phyloP scores from a whole-genome alignment of 768 basidiomycete species.

The Lanmaoa pseudosensibilis region DNA sequence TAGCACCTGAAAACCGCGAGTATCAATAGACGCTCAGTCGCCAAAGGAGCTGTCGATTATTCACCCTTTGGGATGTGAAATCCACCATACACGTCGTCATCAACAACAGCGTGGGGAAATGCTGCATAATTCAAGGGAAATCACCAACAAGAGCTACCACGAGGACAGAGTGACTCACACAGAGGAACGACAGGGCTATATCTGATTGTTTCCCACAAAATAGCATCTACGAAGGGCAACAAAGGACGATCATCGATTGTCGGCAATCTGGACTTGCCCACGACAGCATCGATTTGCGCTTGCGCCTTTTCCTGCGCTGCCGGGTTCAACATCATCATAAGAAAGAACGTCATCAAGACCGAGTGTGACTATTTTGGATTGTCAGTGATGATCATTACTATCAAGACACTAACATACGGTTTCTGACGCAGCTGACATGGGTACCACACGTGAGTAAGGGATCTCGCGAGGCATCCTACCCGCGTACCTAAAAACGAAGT shows the following conservation, averaged over 20 bases:
- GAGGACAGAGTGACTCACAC: neutral
- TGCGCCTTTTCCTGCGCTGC: slow-evolving; percentile 13
- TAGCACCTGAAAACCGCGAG: neutral
- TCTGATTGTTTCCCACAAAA: slow-evolving; percentile 5
- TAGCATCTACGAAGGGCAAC: slow-evolving; percentile 9
- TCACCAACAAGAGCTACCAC: neutral
- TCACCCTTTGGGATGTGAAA: too few species aligned
- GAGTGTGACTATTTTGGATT: neutral
- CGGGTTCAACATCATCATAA: too few species aligned
- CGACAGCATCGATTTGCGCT: slow-evolving; percentile 5
- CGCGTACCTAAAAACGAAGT: slow-evolving; percentile 10
- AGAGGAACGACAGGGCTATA: neutral
- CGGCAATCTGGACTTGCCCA: slow-evolving; percentile 6
- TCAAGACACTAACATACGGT: neutral
- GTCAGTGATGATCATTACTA: neutral
- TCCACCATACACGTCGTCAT: too few species aligned
- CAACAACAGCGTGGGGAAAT: slow-evolving; percentile 29
- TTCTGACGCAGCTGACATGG: neutral
- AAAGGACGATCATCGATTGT: slow-evolving; percentile 9
- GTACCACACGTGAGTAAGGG: neutral
- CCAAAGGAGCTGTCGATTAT: too few species aligned
- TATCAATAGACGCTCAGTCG: neutral
- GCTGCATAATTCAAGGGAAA: neutral
- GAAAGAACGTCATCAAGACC: slow-evolving; percentile 3
- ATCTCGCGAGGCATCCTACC: neutral